Base-by-base conservation (phyloP, 2,329 filamentous ascomycete genomes). In the Conoideocrella luteorostrata region DNA sequence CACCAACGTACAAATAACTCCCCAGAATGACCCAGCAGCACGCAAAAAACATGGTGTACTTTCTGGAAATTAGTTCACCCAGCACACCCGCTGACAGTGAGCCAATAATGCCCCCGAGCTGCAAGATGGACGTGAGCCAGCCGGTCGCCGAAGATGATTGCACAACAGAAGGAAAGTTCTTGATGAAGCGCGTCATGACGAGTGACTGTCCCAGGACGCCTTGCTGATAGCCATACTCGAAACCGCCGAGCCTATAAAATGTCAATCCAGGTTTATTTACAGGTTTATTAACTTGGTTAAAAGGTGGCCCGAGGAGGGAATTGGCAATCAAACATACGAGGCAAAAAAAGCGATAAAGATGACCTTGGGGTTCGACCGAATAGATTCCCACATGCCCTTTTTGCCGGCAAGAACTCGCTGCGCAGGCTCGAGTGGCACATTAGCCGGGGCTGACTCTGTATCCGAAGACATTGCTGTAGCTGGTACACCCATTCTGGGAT, bases 181-280 rank as follows among this genome's bases (percentile, higher is more conserved):
- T 56, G 9, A 59, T 66, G 57, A 77, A 77, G 9, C 68, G 63
- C 72, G 39, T 35, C 39, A 77, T 78, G 51, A 74, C 71, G 3
- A 77, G 61, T 11, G 71, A 72, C 50, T 76, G 70, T 24, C 72
- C 71, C 3, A 78, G 59, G 2, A 78, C 71, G 39, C 73, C 74
- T 51, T 77, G 74, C 45, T 77, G 72, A 52, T 74, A 75, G 42
- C 72, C 72, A 66, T 73, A 75, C 46, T 71, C 67, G 37, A 75
- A 69, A 18, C 72, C 71, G 46, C 71, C 70, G 18, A 74, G 66
- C n/a, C 69, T 72, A 29, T 13, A 18, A 7, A 33, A 13, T 21
- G n/a, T 36, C 21, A 24, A 29, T 11, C 13, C 20, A 21, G 29
- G 4, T 23, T 2, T 13, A 20, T 21, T n/a, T n/a, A n/a, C n/a